phyloP scores from a whole-genome alignment of 768 basidiomycete genomes.

The Boletales sp. region DNA sequence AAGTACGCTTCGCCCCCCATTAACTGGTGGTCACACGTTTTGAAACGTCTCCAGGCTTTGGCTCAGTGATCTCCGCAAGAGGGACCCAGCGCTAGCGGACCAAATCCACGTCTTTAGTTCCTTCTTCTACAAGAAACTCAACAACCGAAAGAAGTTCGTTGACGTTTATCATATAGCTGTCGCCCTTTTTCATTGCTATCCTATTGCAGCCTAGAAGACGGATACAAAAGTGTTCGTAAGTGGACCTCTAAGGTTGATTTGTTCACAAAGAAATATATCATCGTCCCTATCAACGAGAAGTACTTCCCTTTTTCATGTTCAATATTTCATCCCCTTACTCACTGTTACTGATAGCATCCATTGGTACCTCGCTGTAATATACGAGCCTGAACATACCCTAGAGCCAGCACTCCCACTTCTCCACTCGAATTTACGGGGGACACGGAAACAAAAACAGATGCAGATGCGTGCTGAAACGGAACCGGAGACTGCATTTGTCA shows the following conservation, averaged over 20 bases:
- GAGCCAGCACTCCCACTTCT: slow-evolving; percentile 41
- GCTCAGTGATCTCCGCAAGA: slow-evolving; percentile 54
- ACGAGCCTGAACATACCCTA: slow-evolving; percentile 65
- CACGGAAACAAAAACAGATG: slow-evolving; percentile 21
- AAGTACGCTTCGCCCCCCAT: slow-evolving; percentile 53
- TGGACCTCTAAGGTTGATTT: slow-evolving; percentile 91
- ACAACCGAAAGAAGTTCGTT: slow-evolving; percentile 52
- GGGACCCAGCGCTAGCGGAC: slow-evolving; percentile 58
- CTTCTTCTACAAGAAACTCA: slow-evolving; percentile 96
- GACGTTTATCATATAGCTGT: not conserved
- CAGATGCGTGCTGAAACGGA: slow-evolving; percentile 4
- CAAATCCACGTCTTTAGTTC: slow-evolving; percentile 92
- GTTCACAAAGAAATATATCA: slow-evolving; percentile 88
- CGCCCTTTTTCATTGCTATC: slow-evolving; percentile 9
- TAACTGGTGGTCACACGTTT: not conserved
- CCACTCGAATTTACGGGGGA: slow-evolving; percentile 11
- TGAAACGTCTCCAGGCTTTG: slow-evolving; percentile 51
- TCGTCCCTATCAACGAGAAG: slow-evolving; percentile 98
- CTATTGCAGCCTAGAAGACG: slow-evolving; percentile 46
- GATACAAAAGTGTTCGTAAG: slow-evolving; percentile 83
- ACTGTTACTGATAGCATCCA: slow-evolving; percentile 58
- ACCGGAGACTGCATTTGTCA: not conserved
- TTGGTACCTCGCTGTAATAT: slow-evolving; percentile 97
- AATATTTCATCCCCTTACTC: not conserved
- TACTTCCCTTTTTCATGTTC: slow-evolving; percentile 34